Evolutionary conservation across 805 yeast species (phyloP).

Genomic region (Blastobotrys robertii): DNA sequence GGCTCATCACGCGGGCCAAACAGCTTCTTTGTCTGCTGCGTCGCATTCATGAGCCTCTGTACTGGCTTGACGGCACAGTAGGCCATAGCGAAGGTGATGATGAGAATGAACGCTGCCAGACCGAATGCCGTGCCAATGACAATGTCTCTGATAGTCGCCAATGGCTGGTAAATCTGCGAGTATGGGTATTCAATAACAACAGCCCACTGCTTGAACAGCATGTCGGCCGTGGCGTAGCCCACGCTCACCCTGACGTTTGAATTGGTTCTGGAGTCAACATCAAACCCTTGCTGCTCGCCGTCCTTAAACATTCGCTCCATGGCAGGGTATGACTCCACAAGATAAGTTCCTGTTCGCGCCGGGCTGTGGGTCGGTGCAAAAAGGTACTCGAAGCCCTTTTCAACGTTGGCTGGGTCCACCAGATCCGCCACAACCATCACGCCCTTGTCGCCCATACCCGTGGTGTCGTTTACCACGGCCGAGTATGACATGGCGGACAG

Average conservation of each 20-base stretch:
- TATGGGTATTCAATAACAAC: slow-evolving; percentile 60
- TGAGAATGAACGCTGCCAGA: slow-evolving; percentile 61
- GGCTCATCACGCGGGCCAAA: slow-evolving; percentile 9
- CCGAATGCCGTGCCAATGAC: slow-evolving; percentile 73
- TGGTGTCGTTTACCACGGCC: slow-evolving; percentile 33
- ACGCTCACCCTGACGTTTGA: slow-evolving; percentile 36
- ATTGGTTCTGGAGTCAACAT: slow-evolving; percentile 28
- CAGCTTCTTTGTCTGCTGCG: slow-evolving; percentile 45
- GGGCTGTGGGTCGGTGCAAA: slow-evolving; percentile 18
- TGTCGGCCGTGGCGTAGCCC: slow-evolving; percentile 43
- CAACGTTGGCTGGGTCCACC: slow-evolving; percentile 8
- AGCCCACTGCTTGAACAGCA: slow-evolving; percentile 49
- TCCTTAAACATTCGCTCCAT: slow-evolving; percentile 10
- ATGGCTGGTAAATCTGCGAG: slow-evolving; percentile 51
- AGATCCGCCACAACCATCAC: slow-evolving; percentile 16
- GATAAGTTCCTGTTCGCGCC: slow-evolving; percentile 8
- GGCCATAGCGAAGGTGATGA: slow-evolving; percentile 71
- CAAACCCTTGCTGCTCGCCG: background rate
- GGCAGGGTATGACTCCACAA: slow-evolving; percentile 22
- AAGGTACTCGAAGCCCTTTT: slow-evolving; percentile 17
- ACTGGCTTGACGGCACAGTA: slow-evolving; percentile 82
- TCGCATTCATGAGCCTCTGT: slow-evolving; percentile 66
- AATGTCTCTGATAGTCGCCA: slow-evolving; percentile 50
- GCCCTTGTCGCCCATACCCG: slow-evolving; percentile 30
- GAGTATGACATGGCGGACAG: slow-evolving; percentile 37